Conservation (phyloP, 2,329 filamentous ascomycete genomes). For the Fusarium torulosum region DNA sequence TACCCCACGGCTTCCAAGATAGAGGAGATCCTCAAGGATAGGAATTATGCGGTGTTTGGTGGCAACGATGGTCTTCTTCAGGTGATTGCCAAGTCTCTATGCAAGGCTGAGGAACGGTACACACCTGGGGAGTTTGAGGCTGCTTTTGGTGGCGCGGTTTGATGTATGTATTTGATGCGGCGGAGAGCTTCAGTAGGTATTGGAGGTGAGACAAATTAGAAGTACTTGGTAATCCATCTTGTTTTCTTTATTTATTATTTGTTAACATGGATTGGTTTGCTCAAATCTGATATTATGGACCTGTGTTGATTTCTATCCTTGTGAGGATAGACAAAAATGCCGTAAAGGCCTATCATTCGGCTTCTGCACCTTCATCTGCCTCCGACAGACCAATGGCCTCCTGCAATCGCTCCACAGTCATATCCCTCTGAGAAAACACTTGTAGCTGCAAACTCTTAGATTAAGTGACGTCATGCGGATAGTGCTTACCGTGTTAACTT, state of each 20-base stretch:
- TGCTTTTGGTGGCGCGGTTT: constrained; percentile 2
- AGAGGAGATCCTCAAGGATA: not conserved
- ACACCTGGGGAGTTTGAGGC: constrained; percentile 11
- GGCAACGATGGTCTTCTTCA: constrained; percentile 20
- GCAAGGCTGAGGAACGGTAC: constrained; percentile 12
- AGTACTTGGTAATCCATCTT: too few relatives aligned
- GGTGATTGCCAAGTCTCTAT: constrained; percentile 22
- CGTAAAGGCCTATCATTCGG: too few relatives aligned
- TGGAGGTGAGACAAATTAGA: too few relatives aligned
- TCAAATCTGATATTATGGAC: too few relatives aligned
- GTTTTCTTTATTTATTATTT: too few relatives aligned
- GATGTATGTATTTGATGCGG: too few relatives aligned
- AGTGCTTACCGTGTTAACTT: constrained; percentile 5
- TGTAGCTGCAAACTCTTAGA: not conserved
- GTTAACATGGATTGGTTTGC: too few relatives aligned
- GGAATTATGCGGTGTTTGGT: constrained; percentile 13
- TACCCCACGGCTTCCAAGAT: not conserved
- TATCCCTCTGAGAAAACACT: not conserved
- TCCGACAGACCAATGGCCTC: not conserved
- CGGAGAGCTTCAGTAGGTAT: too few relatives aligned
- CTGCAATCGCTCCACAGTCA: not conserved
- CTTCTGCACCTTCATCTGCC: not conserved
- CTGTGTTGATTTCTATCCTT: too few relatives aligned
- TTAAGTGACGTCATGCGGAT: rapidly evolving
- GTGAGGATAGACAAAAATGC: too few relatives aligned